Evolutionary conservation across 352 stramenopile species (phyloP), one percentile per base, ranked within the genome.

Genomic region (Phytophthora tubulina): DNA sequence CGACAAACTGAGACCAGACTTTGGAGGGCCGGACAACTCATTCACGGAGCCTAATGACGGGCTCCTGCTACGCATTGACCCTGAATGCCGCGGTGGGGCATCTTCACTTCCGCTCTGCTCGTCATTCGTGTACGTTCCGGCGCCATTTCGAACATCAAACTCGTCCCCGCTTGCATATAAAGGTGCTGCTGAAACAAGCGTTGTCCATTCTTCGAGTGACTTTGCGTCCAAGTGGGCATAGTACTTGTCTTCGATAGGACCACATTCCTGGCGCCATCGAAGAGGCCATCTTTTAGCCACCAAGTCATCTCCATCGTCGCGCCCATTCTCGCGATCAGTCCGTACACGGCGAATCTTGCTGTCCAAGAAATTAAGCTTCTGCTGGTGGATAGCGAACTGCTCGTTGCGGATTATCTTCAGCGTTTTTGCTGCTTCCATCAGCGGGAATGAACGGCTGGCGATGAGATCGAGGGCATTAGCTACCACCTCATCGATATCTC

Each of bases 191-290:
- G 86, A 88, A 46, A 94, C 81, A 69, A 91, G 88, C n/a, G 81
- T 77, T 39, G 82, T 89, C 89, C 89, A 96, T 61, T 94, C 89
- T 3, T 88, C 70, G 7, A 96, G 56, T 7, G 89, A 91, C 27
- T 79, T 80, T 14, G 89, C 61, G 31, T 94, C 89, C 13, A 95
- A 63, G 1, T 70, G 74, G 2, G 83, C 72, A 63, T 91, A 93
- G 27, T 79, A 82, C 52, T 75, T 84, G 45, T 92, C 84, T 51
- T 92, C 85, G 35, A 90, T 89, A 15, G 76, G 75, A 8, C 85
- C 86, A 61, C 86, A 95, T 65, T 96, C 89, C 59, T 92, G 78
- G 55, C 89, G 80, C 89, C 89, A 96, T 58, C 72, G 80, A 63
- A 95, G 67, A 30, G 85, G 82, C 84, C 85, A 95, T 17, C 74